phyloP scores from a whole-genome alignment of 768 basidiomycete species.

The Mycena floridula region DNA sequence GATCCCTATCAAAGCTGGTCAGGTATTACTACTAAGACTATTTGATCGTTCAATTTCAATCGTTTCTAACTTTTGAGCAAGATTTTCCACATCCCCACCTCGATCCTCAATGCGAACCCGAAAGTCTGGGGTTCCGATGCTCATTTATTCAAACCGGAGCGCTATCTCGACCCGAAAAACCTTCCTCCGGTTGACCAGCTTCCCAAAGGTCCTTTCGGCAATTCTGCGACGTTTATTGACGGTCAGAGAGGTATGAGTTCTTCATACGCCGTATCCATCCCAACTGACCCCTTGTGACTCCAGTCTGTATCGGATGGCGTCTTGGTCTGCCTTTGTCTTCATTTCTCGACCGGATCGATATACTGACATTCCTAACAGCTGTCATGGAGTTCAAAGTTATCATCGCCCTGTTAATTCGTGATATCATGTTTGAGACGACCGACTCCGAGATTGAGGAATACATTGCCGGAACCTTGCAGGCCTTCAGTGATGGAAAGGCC shows the following conservation, averaged over 20 bases:
- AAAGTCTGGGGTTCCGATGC: slow-evolving; percentile 31
- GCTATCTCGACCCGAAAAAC: slow-evolving; percentile 29
- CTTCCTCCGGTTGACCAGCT: slow-evolving; percentile 21
- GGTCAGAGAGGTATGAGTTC: slow-evolving; percentile 36
- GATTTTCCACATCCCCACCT: slow-evolving; percentile 29
- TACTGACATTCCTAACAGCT: slow-evolving; percentile 13
- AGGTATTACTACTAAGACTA: slow-evolving; percentile 17
- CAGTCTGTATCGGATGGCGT: too few species aligned
- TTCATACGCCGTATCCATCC: too few species aligned
- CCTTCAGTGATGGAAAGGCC: slow-evolving; percentile 25
- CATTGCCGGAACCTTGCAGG: slow-evolving; percentile 29
- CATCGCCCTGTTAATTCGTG: slow-evolving; percentile 27
- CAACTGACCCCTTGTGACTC: too few species aligned
- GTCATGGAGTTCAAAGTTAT: slow-evolving; percentile 35
- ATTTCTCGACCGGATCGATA: neutral
- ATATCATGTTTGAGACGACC: slow-evolving; percentile 30
- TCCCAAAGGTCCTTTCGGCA: slow-evolving; percentile 28
- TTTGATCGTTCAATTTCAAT: slow-evolving; percentile 1
- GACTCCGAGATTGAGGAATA: slow-evolving; percentile 21
- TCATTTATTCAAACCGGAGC: slow-evolving; percentile 28
- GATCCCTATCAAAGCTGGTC: slow-evolving; percentile 28
- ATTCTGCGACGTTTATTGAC: slow-evolving; percentile 32
- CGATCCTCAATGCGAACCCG: slow-evolving; percentile 24
- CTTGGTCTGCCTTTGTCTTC: too few species aligned
- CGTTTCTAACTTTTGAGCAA: slow-evolving; percentile 4